Evolutionary conservation across 2,329 filamentous ascomycete species (phyloP).

Genomic region (Mycosphaerella sp.): DNA sequence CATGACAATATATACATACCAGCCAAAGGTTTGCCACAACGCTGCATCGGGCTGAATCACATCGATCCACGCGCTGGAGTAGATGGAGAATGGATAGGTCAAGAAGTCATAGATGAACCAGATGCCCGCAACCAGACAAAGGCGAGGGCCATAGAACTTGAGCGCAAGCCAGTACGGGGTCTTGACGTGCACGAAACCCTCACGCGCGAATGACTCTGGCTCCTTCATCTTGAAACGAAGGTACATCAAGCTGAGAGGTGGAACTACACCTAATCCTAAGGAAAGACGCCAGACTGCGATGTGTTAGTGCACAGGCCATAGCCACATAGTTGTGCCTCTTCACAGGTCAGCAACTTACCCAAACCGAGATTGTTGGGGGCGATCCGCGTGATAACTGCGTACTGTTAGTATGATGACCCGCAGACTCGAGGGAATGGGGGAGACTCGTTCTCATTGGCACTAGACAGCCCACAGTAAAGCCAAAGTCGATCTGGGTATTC

Average conservation of each 20-base stretch:
- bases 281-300: slow-evolving; percentile 67
- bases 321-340: too few species aligned
- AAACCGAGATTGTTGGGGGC: slow-evolving; percentile 54
- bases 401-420: neutral
- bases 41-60: slow-evolving; percentile 54
- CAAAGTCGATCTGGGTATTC: slow-evolving; percentile 78
- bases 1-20: slow-evolving; percentile 38
- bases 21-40: slow-evolving; percentile 74
- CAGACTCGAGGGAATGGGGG: neutral
- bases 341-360: too few species aligned
- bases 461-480: slow-evolving; percentile 74
- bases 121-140: slow-evolving; percentile 64
- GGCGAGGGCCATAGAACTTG: slow-evolving; percentile 65
- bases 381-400: slow-evolving; percentile 39
- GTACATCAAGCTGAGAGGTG: slow-evolving; percentile 63
- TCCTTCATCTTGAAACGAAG: slow-evolving; percentile 68
- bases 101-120: slow-evolving; percentile 84
- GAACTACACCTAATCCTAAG: slow-evolving; percentile 71
- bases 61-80: slow-evolving; percentile 68
- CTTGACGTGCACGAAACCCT: slow-evolving; percentile 56
- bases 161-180: slow-evolving; percentile 48
- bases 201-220: slow-evolving; percentile 66
- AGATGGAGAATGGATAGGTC: slow-evolving; percentile 78
- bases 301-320: too few species aligned
- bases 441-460: slow-evolving; percentile 52